Percentiles rank a stretch among this genome's conserved stretches.
These are phyloP conservation scores for Fragilaria crotonensis DNA, from an alignment of 108 stramenopile genomes.

Conservation along the genomic window DNA sequence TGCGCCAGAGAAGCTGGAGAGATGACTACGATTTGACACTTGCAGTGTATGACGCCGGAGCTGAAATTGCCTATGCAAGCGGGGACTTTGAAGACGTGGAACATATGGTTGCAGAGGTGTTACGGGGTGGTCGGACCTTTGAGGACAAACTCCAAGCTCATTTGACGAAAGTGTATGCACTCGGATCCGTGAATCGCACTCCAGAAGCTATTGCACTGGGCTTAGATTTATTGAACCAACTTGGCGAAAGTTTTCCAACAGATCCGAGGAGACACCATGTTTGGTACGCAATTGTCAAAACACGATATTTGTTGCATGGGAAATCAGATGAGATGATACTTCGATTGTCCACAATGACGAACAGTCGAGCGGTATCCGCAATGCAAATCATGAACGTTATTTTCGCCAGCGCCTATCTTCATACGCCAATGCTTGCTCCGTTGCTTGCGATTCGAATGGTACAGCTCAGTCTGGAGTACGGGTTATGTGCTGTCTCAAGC, in stretches of 20 bases:
- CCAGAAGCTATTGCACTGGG: conserved; percentile 29
- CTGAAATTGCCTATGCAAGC: conserved; percentile 23
- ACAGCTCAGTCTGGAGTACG: conserved; percentile 28
- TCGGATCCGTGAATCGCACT: conserved; percentile 14
- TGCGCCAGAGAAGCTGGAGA: not conserved
- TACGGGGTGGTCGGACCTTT: conserved; percentile 17
- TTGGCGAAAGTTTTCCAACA: conserved; percentile 25
- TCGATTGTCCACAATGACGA: conserved; percentile 19
- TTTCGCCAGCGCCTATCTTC: conserved; percentile 8
- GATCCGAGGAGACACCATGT: not conserved
- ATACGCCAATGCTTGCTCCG: conserved; percentile 14
- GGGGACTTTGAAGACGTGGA: conserved; percentile 26
- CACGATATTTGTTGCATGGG: conserved; percentile 11
- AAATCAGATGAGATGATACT: conserved; percentile 21
- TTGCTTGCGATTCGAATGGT: conserved; percentile 28
- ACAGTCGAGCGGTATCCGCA: conserved; percentile 5
- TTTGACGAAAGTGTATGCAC: conserved; percentile 20
- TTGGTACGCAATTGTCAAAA: not conserved
- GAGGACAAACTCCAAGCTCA: conserved; percentile 31
- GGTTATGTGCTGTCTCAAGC: conserved; percentile 22
- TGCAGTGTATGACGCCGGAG: conserved; percentile 28
- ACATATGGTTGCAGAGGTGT: conserved; percentile 17
- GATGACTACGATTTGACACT: conserved; percentile 35
- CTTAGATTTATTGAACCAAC: conserved; percentile 16
- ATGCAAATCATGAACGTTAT: conserved; percentile 34